Evolutionary conservation across 352 stramenopile genomes (phyloP).

Genomic region (Pythium oligandrum): DNA sequence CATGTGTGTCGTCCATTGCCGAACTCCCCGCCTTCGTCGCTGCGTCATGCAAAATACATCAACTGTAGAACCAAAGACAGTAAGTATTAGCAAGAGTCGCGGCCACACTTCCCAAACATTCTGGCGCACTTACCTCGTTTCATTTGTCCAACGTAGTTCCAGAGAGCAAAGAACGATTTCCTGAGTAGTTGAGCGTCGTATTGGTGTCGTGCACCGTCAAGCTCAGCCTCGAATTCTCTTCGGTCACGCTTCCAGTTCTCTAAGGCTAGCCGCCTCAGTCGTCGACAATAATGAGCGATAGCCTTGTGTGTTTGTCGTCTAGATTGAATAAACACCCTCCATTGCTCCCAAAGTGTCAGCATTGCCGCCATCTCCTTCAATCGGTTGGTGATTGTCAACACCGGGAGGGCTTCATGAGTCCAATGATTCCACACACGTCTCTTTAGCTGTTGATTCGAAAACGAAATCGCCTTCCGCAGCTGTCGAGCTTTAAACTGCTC

Average conservation of each 20-base stretch:
- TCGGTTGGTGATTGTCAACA: not conserved
- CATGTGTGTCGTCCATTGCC: no score
- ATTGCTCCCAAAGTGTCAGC: slow-evolving; percentile 12
- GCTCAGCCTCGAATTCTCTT: not conserved
- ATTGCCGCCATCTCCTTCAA: slow-evolving; percentile 7
- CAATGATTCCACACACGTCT: slow-evolving; percentile 1
- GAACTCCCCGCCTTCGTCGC: no score
- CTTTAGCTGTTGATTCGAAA: not conserved
- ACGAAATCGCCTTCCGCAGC: not conserved
- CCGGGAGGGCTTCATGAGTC: not conserved
- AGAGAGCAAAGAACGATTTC: no score
- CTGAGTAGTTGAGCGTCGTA: no score
- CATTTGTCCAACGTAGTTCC: no score
- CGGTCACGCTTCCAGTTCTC: slow-evolving; percentile 7
- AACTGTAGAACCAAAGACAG: no score
- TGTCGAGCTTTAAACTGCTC: not conserved
- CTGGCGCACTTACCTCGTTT: no score
- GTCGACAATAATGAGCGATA: not conserved
- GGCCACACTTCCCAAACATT: no score
- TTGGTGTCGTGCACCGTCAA: no score
- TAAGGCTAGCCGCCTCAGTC: not conserved
- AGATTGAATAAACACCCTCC: slow-evolving; percentile 3
- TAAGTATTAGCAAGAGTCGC: no score
- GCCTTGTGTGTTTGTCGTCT: slow-evolving; percentile 4
- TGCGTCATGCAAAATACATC: no score